Evolutionary conservation across 2,329 filamentous ascomycete species (phyloP), one percentile per base, ranked within the genome.

Genomic region (Claviceps sp.): DNA sequence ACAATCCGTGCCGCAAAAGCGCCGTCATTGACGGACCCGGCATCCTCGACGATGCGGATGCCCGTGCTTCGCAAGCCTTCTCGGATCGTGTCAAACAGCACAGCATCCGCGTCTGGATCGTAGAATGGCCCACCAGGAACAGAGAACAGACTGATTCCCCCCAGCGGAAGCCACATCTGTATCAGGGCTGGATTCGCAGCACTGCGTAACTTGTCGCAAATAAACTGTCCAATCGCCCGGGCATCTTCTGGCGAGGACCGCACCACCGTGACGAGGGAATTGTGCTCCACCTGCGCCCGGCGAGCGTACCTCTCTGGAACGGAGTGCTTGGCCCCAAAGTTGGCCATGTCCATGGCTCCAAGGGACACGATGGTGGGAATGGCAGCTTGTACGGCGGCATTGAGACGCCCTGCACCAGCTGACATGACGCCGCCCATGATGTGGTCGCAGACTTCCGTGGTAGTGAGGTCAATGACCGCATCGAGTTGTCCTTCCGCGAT

Each of bases 381-480:
- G 0, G 79, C 78, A 1, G 68, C 71, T 53, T 70, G 66, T 0
- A 76, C 71, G 0, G 79, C 80, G 0, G 79, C 78, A 22, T 75
- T 72, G 1, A 88, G 68, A 22, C 84, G 70, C 5, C 67, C 59
- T 1, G 71, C 66, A 0, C 79, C 81, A 0, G 82, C 82, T 34
- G 72, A 75, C 67, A 87, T 75, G 3, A 79, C 72, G 0, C 83
- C 83, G 0, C 80, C 83, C 16, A 77, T 75, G 1, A 85, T 55
- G 46, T 79, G 67, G 58, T 87, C 83, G 44, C 77, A 78, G 17
- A 85, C 72, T 59, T 88, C 84, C 0, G 82, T 85, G 0, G 83
- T 86, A 0, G 84, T 87, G n/a, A 87, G 64, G 59, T 88, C 84
- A 3, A 86, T 66, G 0, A 86, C 74, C 0, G 78, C 83, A 58